Evolutionary conservation across 2,329 filamentous ascomycete genomes (phyloP), one percentile per base, ranked within the genome.

Genomic region (Chaetomium globosum): DNA sequence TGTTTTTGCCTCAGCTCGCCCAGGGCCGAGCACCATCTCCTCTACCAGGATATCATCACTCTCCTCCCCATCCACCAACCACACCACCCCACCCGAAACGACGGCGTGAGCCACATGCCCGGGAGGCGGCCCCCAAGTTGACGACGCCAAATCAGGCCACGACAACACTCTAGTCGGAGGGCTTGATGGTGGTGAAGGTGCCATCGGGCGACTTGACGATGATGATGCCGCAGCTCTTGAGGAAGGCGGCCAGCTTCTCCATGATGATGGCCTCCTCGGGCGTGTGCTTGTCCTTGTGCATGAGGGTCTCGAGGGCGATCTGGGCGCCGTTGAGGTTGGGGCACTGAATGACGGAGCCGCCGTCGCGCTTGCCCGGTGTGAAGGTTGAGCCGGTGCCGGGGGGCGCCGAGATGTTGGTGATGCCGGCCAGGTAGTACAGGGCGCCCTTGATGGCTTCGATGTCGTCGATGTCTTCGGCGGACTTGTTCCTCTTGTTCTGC

Each of bases 281-380:
- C 12, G 62, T 63, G 23, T 46, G 71, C n/a, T 68, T 54, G 59
- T 63, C 64, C 39, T 65, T 65, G 51, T 69, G 68, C 59, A 73
- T 46, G 31, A 72, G 70, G 19, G 33, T 51, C 61, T 71, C 54
- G 5, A 70, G 60, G 21, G 71, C 70, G 16, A 65, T 60, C 59
- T 72, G 64, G 0, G 89, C 91, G 67, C 87, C 85, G 75, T 96
- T 91, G 1, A 91, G 90, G 74, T 97, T 96, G 69, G 92, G 83
- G 46, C 87, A 85, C 39, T 43, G 3, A 3, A 16, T n/a, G 56
- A 83, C 81, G 3, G 88, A 84, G 65, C 66, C 69, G 48, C 62
- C 56, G 63, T 61, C 69, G 39, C 67, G 70, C 66, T 73, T 72
- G 36, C 71, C 71, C 2, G 70, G 70, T 12, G 67, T 69, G 60